A percentile compares a stretch with the other conserved stretches of the same genome.
Evolutionary conservation across 805 yeast species (phyloP).

Genomic region (Torulaspora microellipsoides): DNA sequence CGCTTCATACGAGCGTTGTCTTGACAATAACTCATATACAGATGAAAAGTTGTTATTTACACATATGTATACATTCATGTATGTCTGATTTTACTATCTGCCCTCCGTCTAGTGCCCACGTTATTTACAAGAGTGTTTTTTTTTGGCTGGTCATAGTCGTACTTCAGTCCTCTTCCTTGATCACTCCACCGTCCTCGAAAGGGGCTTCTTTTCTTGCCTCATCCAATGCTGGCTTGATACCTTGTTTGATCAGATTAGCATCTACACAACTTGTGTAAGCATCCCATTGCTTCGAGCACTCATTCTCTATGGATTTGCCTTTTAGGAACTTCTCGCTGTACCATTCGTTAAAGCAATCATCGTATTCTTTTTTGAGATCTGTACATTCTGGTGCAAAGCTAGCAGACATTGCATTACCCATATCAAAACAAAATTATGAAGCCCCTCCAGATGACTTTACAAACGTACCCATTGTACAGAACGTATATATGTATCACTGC

Average conservation of each 20-base stretch:
- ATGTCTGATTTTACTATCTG: too few species aligned
- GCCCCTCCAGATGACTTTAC: too few species aligned
- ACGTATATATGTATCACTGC: too few species aligned
- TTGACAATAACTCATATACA: too few species aligned
- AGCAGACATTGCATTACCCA: slow-evolving; percentile 75
- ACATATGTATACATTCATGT: too few species aligned
- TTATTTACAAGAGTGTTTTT: background rate
- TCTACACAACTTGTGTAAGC: slow-evolving; percentile 86
- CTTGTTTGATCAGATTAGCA: slow-evolving; percentile 62
- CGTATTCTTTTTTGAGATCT: slow-evolving; percentile 76
- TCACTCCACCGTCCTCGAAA: slow-evolving; percentile 63
- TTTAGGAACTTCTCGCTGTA: slow-evolving; percentile 78
- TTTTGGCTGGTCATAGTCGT: background rate
- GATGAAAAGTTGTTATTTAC: too few species aligned
- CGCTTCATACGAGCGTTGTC: too few species aligned
- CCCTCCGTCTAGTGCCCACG: too few species aligned
- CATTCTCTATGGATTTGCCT: slow-evolving; percentile 58
- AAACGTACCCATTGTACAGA: too few species aligned
- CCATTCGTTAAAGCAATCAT: slow-evolving; percentile 92
- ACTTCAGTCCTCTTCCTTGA: slow-evolving; percentile 16
- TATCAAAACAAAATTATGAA: slow-evolving; percentile 18
- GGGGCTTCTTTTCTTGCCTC: slow-evolving; percentile 90
- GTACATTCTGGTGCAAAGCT: slow-evolving; percentile 98
- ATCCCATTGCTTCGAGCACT: slow-evolving; percentile 87
- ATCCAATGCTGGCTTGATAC: slow-evolving; percentile 76